Conservation (phyloP, 345 rosid species). For the Boechera stricta region DNA sequence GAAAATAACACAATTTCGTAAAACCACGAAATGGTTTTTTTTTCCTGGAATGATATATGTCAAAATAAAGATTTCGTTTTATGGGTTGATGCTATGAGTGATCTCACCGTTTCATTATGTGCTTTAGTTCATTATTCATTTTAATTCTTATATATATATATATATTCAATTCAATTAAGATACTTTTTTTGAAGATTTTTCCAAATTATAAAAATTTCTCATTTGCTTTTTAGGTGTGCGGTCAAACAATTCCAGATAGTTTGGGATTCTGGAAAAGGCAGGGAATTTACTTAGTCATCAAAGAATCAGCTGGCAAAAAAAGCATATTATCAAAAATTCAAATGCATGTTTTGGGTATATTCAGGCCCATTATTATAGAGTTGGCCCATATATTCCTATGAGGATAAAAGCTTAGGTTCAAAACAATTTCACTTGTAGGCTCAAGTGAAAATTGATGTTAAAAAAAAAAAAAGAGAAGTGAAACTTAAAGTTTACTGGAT, state of each 20-base stretch:
- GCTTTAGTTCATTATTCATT: neutral
- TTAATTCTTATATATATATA: neutral
- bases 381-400: constrained; percentile 19
- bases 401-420: neutral
- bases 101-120: neutral
- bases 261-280: neutral
- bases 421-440: no score
- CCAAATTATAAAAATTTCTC: neutral
- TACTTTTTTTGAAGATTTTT: neutral
- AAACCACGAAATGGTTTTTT: neutral
- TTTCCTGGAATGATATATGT: neutral
- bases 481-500: no score
- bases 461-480: no score
- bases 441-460: no score
- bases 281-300: neutral
- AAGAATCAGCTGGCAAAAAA: no score
- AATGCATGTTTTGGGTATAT: neutral
- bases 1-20: no score
- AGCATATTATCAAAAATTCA: neutral
- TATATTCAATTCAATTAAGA: no score
- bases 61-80: constrained; percentile 2
- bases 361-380: constrained; percentile 1
- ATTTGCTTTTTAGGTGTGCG: constrained; percentile 1
- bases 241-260: neutral
- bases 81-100: neutral